phyloP scores from a whole-genome alignment of 1,284 basidiomycete genomes.

The Ustilago crameri region DNA sequence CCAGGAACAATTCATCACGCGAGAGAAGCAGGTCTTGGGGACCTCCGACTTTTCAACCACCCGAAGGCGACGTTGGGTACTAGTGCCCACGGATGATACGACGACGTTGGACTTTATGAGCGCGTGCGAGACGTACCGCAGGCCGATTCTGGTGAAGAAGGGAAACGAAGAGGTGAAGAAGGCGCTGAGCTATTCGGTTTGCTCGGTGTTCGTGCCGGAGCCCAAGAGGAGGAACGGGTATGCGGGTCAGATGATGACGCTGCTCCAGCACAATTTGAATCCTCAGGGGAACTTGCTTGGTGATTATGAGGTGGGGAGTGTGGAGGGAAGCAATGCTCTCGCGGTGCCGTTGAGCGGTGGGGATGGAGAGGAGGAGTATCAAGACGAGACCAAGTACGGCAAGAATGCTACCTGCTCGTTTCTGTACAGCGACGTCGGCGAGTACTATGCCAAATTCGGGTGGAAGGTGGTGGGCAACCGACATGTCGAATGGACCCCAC shows the following conservation, averaged over 20 bases:
- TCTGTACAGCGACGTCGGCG: conserved; percentile 76
- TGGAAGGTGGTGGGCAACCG: conserved; percentile 39
- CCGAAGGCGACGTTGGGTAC: conserved; percentile 33
- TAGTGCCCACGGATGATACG: conserved; percentile 30
- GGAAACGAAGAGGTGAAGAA: conserved; percentile 15
- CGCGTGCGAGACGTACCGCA: conserved; percentile 40
- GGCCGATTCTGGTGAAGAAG: conserved; percentile 25
- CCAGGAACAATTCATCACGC: conserved; percentile 28
- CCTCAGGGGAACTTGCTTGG: conserved; percentile 7
- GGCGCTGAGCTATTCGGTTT: conserved; percentile 26
- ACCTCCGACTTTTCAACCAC: conserved; percentile 18
- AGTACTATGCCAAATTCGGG: conserved; percentile 73
- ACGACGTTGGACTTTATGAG: conserved; percentile 29
- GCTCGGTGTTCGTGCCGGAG: conserved; percentile 71
- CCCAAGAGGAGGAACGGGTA: conserved; percentile 72
- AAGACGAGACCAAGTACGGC: conserved; percentile 62
- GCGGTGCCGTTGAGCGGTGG: conserved; percentile 3
- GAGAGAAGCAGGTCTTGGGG: conserved; percentile 25
- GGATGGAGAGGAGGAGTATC: conserved; percentile 8
- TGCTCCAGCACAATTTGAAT: conserved; percentile 72
- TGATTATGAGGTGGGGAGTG: not conserved
- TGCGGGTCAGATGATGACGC: conserved; percentile 73
- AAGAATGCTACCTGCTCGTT: conserved; percentile 72
- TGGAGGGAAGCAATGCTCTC: conserved; percentile 8
- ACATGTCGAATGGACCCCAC: conserved; percentile 41